Evolutionary conservation across 192 early-diverging fungal genomes (phyloP).

Genomic region (Coemansia interrupta): DNA sequence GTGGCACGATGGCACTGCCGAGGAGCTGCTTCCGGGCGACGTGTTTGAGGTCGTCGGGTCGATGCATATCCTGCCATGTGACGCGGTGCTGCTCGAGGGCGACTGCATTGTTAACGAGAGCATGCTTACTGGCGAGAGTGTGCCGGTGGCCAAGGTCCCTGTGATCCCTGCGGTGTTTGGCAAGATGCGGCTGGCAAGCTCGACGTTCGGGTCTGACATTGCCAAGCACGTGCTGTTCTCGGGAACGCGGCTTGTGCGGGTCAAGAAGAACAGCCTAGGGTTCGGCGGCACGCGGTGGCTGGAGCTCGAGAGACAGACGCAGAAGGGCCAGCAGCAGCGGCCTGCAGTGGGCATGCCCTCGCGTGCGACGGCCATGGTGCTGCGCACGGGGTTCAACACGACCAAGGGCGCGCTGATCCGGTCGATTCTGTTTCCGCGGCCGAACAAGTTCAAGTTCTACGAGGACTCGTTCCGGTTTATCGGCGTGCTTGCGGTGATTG

Average conservation of each 20-base stretch:
- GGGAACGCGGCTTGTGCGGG: conserved; percentile 90
- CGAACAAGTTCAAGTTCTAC: conserved; percentile 94
- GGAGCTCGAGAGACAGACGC: conserved; percentile 22
- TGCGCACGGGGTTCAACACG: conserved; percentile 93
- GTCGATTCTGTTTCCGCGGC: conserved; percentile 95
- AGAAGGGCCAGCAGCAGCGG: conserved; percentile 1
- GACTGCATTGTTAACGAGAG: conserved; percentile 97
- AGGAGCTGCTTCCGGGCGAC: conserved; percentile 96
- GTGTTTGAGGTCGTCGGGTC: conserved; percentile 78
- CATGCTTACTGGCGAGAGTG: conserved; percentile 96
- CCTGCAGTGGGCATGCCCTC: conserved; percentile 47
- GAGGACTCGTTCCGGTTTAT: conserved; percentile 97
- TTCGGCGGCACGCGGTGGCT: conserved; percentile 48
- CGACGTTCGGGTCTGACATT: conserved; percentile 60
- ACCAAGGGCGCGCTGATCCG: conserved; percentile 93
- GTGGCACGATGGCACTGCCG: conserved; percentile 55
- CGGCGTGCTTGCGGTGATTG: conserved; percentile 81
- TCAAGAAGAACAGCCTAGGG: conserved; percentile 51
- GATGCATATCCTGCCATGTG: conserved; percentile 77
- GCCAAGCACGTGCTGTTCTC: conserved; percentile 85
- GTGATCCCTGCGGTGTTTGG: conserved; percentile 69
- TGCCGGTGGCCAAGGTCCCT: conserved; percentile 89
- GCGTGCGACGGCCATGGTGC: conserved; percentile 77
- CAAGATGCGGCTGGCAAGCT: conserved; percentile 51
- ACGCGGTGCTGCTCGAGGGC: conserved; percentile 86